Base-by-base conservation (phyloP, 2,329 filamentous ascomycete genomes). In the Thielaviopsis euricoi region DNA sequence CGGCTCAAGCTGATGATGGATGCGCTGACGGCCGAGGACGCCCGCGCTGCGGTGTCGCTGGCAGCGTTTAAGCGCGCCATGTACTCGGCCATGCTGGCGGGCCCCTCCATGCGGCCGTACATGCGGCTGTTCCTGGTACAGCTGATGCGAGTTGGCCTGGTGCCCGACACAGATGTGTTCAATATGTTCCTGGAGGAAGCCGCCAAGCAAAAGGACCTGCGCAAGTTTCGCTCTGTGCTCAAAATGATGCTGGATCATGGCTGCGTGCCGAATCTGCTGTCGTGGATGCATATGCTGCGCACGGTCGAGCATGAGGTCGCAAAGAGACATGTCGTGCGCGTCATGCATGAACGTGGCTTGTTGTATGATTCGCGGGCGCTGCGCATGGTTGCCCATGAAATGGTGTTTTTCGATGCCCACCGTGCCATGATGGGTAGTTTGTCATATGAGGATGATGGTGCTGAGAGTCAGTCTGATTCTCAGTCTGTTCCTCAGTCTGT, bases 291-390 rank as follows among this genome's bases (percentile, higher is more conserved):
- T 3, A 75, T 78, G 59, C 66, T 79, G 19, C 66, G 68, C n/a
- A 68, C 79, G 51, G 77, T 85, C 59, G 77, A 80, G 66, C 77
- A 76, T 12, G 81, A 83, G 64, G 74, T 79, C n/a, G 71, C 75
- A 54, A 70, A 71, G 55, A 70, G 71, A 23, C 72, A 74, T 62
- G 67, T 76, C 29, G 64, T 79, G 29, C 69, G 71, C 13, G 67
- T 69, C 58, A 78, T 79, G 75, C 68, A 73, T 57, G 65, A 70
- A 40, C 67, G 71, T 19, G 72, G 72, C 23, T 67, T 77, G 53
- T 67, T 79, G 48, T 64, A 69, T 7, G 67, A 71, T 23, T 65
- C 67, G 0, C 63, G 63, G 0, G 70, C 70, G 1, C 66, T 71
- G 7, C 67, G 67, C 7, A 65, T 65, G 10, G 66, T 78, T 23